phyloP scores from a whole-genome alignment of 2,329 filamentous ascomycete genomes.

The Aspergillus clavatus region DNA sequence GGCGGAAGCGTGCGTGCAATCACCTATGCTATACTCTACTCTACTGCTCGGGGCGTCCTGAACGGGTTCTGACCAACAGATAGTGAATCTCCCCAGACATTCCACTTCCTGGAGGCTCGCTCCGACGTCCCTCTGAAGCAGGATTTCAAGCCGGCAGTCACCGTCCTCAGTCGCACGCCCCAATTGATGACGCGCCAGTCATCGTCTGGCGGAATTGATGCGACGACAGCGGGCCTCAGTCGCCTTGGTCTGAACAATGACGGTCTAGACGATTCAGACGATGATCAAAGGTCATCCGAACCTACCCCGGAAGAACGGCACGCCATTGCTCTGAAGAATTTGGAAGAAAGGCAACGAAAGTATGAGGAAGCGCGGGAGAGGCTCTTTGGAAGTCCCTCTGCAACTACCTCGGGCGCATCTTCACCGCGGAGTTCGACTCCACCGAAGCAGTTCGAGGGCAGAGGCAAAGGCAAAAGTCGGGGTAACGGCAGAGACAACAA shows the following conservation, averaged over 20 bases:
- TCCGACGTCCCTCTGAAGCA: slow-evolving; percentile 60
- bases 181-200: slow-evolving; percentile 57
- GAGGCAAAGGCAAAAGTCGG: slow-evolving; percentile 47
- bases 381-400: slow-evolving; percentile 64
- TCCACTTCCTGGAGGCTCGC: slow-evolving; percentile 68
- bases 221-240: slow-evolving; percentile 40
- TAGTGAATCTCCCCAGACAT: slow-evolving; percentile 69
- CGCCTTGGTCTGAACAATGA: slow-evolving; percentile 48
- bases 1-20: slow-evolving; percentile 67
- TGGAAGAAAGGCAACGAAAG: slow-evolving; percentile 82
- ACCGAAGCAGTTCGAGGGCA: slow-evolving; percentile 40
- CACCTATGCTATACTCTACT: background rate
- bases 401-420: slow-evolving; percentile 50
- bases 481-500: slow-evolving; percentile 43
- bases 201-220: slow-evolving; percentile 38
- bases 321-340: slow-evolving; percentile 69
- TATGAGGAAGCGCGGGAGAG: slow-evolving; percentile 87
- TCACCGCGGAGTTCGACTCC: slow-evolving; percentile 61
- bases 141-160: slow-evolving; percentile 76
- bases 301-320: slow-evolving; percentile 72
- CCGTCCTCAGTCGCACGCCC: slow-evolving; percentile 79
- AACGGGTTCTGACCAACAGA: background rate
- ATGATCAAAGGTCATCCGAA: slow-evolving; percentile 57
- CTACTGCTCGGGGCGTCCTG: background rate
- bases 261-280: slow-evolving; percentile 60